Evolutionary conservation across 495 filamentous ascomycete genomes (phyloP), one percentile per base, ranked within the genome.

Genomic region (Amorphotheca resinae): DNA sequence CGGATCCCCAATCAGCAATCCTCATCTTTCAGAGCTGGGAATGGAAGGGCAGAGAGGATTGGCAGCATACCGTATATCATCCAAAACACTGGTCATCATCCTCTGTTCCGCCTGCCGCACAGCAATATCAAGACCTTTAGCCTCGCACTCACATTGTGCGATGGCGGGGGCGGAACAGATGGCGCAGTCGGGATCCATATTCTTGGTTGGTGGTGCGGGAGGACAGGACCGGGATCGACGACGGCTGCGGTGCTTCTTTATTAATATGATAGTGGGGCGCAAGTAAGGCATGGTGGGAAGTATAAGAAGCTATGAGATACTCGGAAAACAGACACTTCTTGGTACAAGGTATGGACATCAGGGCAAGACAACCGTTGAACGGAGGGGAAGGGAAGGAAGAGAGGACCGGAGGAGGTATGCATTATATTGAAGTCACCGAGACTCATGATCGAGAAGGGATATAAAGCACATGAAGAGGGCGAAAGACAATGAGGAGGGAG

Each of bases 181-280:
- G 33, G 78, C 77, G 62, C 79, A 83, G 62, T 80, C 77, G 30
- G 79, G 79, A 46, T 79, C 76, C 72, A 77, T 51, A 26, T 39
- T 51, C 22, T 45, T 44, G 11, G 38, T 28, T 4, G 8, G 8
- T 26, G 11, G 9, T 5, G 35, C 12, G n/a, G n/a, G 35, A 7
- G 18, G 35, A 3, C 18, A 22, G 1, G 22, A 9, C 26, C 18
- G 38, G 23, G 38, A 40, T 22, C 38, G 22, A 9, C 22, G 38
- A 7, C 22, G 23, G 4, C 18, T 22, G 11, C 38, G 20, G 8
- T 22, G 20, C n/a, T 11, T 28, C 25, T n/a, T 40, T 4, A 14
- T 14, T 5, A 40, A 17, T 22, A 20, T 38, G 14, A 15, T 38
- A 22, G 14, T 22, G 21, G 15, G 15, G 3, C 12, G 17, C 9